Base-by-base conservation (phyloP, 169 alveolate species). In the Cryptosporidium ubiquitum region DNA sequence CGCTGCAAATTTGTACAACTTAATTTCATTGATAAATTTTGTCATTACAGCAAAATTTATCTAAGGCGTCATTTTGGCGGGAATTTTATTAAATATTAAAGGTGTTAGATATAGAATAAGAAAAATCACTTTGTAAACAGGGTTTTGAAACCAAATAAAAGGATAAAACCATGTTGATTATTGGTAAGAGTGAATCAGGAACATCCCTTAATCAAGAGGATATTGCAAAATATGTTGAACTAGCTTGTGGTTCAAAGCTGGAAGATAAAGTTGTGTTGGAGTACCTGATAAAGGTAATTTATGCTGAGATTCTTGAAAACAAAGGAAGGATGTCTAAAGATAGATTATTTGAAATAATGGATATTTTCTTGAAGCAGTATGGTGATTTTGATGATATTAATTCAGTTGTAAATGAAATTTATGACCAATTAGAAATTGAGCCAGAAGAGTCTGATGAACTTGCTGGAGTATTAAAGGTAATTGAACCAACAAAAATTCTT, bases 401-500 rank as follows among this genome's bases (percentile, higher is more conserved):
- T n/a, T 26, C 51, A 10, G 68, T 58, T n/a, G 47, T 79, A 14
- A 60, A 79, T 47, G 40, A 79, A 3, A 29, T 79, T 0, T 79
- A 61, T 44, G 89, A 61, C 18, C 4, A 20, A 31, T 29, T 79
- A 12, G 89, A 33, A 0, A 16, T 79, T 9, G 55, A 79, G 16
- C 75, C 73, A 12, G 89, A 42, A 23, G 89, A 79, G 44, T 26
- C 61, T 0, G 51, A 61, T 60, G 68, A 66, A 26, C 40, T 40
- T 20, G 39, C n/a, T 42, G 74, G 68, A 26, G 75, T 79, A 26
- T 39, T 79, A 26, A 79, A 58, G 39, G 68, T 10, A 5, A 64
- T 79, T 58, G 75, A 79, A 47, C 89, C 89, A 64, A 79, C 75
- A 16, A 79, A 79, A 39, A 79, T 79, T 37, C 55, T 29, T 18